Percentiles rank a stretch among this genome's conserved stretches.
Evolutionary conservation across 1,139 yeast species (phyloP).

Genomic region (Hansenula sp.): DNA sequence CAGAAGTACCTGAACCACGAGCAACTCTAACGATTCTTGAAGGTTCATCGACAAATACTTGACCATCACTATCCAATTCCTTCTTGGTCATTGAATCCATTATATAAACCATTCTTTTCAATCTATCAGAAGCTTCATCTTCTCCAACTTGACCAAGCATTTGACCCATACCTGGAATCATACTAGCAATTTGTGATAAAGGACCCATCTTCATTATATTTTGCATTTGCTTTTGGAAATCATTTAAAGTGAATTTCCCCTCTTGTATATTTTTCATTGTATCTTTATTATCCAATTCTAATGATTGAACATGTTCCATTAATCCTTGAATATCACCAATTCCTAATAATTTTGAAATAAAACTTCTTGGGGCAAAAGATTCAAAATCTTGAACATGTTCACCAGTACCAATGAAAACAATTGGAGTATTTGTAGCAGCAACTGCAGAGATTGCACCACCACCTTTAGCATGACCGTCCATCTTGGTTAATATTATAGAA

Average conservation of each 20-base stretch:
- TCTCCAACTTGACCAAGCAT: constrained; percentile 87
- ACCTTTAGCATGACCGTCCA: constrained; percentile 99
- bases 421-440: constrained; percentile 96
- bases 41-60: constrained; percentile 76
- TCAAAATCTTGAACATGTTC: constrained; percentile 95
- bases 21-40: constrained; percentile 87
- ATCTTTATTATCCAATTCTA: constrained; percentile 87
- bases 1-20: constrained; percentile 93
- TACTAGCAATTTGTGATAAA: constrained; percentile 83
- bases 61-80: constrained; percentile 90
- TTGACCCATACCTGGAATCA: constrained; percentile 93
- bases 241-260: constrained; percentile 89
- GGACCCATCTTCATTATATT: constrained; percentile 97
- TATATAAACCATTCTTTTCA: constrained; percentile 86
- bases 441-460: constrained; percentile 99
- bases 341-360: constrained; percentile 85
- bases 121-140: constrained; percentile 77
- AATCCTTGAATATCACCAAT: constrained; percentile 94
- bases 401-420: constrained; percentile 96
- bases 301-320: constrained; percentile 88
- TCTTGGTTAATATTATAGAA: constrained; percentile 89
- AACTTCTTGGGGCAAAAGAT: constrained; percentile 84
- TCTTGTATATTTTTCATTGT: constrained; percentile 92
- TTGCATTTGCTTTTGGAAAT: constrained; percentile 92
- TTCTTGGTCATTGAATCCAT: constrained; percentile 95